phyloP scores from a whole-genome alignment of 1,284 basidiomycete species.

The Phellinidium pouzarii region DNA sequence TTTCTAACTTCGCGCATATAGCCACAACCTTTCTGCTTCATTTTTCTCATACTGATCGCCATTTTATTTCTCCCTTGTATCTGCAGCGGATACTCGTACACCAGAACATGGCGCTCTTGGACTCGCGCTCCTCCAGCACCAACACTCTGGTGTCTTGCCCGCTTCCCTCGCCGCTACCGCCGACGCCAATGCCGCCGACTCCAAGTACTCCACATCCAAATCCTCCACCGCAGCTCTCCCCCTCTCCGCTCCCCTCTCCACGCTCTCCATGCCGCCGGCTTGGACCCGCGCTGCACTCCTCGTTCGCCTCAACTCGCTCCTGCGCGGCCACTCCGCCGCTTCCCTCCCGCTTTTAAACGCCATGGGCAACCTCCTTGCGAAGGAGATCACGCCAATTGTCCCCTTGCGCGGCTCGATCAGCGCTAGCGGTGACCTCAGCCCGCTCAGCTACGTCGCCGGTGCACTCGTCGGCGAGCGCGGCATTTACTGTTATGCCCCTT shows the following conservation, averaged over 20 bases:
- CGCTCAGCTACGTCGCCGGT: conserved; percentile 82
- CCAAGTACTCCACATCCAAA: conserved; percentile 51
- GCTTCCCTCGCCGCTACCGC: conserved; percentile 31
- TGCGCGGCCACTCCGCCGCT: conserved; percentile 85
- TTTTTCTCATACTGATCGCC: background rate
- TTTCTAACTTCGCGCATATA: conserved; percentile 18
- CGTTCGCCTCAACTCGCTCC: conserved; percentile 80
- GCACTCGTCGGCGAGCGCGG: conserved; percentile 72
- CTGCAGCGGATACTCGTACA: conserved; percentile 62
- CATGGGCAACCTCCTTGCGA: conserved; percentile 67
- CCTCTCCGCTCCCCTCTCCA: conserved; percentile 58
- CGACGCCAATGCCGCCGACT: conserved; percentile 8
- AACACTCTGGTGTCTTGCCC: conserved; percentile 65
- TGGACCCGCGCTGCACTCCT: conserved; percentile 89
- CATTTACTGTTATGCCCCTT: conserved; percentile 54
- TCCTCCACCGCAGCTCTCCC: conserved; percentile 39
- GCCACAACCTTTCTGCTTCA: background rate
- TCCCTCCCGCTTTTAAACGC: conserved; percentile 76
- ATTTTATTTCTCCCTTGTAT: conserved; percentile 22
- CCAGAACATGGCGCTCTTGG: conserved; percentile 63
- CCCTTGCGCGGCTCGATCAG: conserved; percentile 82
- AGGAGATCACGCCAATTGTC: conserved; percentile 75
- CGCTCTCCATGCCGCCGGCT: conserved; percentile 76
- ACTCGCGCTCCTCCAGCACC: conserved; percentile 73
- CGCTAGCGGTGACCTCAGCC: conserved; percentile 73